Evolutionary conservation across 2,329 filamentous ascomycete species (phyloP), one percentile per base, ranked within the genome.

Genomic region (Hypomyces perniciosus): DNA sequence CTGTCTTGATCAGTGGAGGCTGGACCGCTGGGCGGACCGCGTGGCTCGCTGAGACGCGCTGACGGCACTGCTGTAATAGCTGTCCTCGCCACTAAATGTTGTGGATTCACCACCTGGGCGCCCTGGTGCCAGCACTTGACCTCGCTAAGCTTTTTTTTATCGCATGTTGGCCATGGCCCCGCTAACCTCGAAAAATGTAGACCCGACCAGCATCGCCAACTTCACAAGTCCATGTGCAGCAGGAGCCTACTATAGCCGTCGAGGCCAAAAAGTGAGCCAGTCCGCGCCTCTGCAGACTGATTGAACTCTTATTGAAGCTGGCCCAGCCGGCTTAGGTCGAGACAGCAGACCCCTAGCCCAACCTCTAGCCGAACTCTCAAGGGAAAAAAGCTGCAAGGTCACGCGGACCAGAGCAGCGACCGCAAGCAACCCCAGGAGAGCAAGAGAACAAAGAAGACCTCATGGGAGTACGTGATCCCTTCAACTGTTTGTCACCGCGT

Each of bases 401-500:
- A 59, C 59, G 54, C 56, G 37, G 43, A 37, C 50, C 35, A 50
- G 27, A 28, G 41, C 46, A 46, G 52, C 34, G 38, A 47, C 20
- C 10, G 30, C 40, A 49, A 44, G 37, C 49, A 45, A 35, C 33
- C 31, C 12, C 46, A 5, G 40, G 20, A 39, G 27, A 33, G 13
- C 46, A 41, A 55, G 55, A 57, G 56, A 57, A 58, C 58, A 54
- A 59, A 44, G 46, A 56, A 47, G 54, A 38, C 58, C 58, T 55
- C 57, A 62, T 65, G 62, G 62, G 64, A 67, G 66, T 68, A 56
- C 52, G 65, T 57, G 40, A 29, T 34, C n/a, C 38, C 27, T 56
- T 42, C 51, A 50, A 44, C 37, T 29, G 13, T 31, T 46, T 5
- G 12, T 43, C 9, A 29, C 13, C 31, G 7, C 8, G 5, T 30